These are phyloP conservation scores for Lactifluus pinguis DNA, from an alignment of 768 basidiomycete species.

Conservation along the genomic window DNA sequence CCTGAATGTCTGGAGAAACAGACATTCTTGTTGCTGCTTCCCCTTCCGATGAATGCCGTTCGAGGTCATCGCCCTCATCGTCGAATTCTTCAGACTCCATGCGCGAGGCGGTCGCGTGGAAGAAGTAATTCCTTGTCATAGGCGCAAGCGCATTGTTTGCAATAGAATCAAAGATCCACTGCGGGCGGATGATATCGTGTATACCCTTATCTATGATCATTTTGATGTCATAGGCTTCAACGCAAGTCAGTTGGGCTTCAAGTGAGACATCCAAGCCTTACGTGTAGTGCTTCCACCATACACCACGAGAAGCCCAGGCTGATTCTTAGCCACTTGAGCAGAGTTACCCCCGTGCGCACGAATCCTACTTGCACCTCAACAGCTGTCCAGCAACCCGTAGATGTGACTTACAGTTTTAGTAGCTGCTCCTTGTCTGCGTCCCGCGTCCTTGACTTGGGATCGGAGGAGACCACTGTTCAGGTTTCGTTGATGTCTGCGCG, in stretches of 20 bases:
- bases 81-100: constrained; percentile 43
- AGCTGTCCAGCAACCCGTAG: background rate
- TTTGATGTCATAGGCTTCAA: constrained; percentile 62
- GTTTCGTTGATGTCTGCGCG: background rate
- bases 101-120: constrained; percentile 54
- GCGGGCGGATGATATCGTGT: constrained; percentile 66
- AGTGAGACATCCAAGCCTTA: constrained; percentile 27
- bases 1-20: background rate
- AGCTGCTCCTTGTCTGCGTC: constrained; percentile 63
- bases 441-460: constrained; percentile 60
- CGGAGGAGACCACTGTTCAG: constrained; percentile 58
- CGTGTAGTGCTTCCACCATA: constrained; percentile 65
- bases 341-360: constrained; percentile 59
- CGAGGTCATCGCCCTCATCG: background rate
- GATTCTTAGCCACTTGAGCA: constrained; percentile 49
- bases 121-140: constrained; percentile 71
- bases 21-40: background rate
- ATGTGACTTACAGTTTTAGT: constrained; percentile 47
- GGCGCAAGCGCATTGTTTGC: constrained; percentile 45
- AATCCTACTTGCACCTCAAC: constrained; percentile 37
- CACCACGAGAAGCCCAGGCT: constrained; percentile 46
- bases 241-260: background rate
- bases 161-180: constrained; percentile 80
- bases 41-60: background rate
- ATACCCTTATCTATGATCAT: constrained; percentile 59